Conservation (phyloP, 768 basidiomycete species). For the Boletus pseudopeckii region DNA sequence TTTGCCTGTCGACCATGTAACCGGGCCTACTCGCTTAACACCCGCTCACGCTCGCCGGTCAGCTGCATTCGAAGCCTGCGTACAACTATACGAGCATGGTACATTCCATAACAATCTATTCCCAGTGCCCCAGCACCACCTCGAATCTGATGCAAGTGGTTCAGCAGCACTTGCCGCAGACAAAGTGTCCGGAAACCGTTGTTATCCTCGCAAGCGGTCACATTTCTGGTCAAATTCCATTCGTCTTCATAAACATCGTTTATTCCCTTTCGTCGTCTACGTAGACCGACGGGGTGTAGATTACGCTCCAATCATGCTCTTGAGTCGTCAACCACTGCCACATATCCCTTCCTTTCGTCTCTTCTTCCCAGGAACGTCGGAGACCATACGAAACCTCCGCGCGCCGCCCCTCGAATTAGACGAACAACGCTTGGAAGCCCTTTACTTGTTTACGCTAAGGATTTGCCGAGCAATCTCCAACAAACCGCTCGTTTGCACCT, state of each 20-base stretch:
- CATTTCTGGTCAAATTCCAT: slow-evolving; percentile 59
- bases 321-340: slow-evolving; percentile 69
- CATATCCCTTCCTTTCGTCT: slow-evolving; percentile 52
- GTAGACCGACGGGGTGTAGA: slow-evolving; percentile 27
- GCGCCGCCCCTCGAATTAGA: slow-evolving; percentile 50
- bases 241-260: slow-evolving; percentile 19
- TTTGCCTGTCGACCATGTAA: slow-evolving; percentile 38
- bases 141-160: not conserved
- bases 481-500: slow-evolving; percentile 58
- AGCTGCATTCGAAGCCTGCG: slow-evolving; percentile 58
- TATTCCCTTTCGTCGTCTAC: slow-evolving; percentile 41
- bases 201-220: slow-evolving; percentile 58
- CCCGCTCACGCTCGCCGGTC: slow-evolving; percentile 53
- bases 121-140: slow-evolving; percentile 9
- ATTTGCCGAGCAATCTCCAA: slow-evolving; percentile 61
- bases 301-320: slow-evolving; percentile 59
- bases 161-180: slow-evolving; percentile 17
- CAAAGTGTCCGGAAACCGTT: slow-evolving; percentile 42
- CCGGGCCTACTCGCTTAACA: slow-evolving; percentile 44
- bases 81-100: slow-evolving; percentile 46
- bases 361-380: slow-evolving; percentile 51
- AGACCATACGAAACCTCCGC: slow-evolving; percentile 42
- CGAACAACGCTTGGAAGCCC: slow-evolving; percentile 40
- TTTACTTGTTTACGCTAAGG: slow-evolving; percentile 63
- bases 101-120: slow-evolving; percentile 52